These are phyloP conservation scores for Brettanomyces naardenensis DNA, from an alignment of 805 yeast species.

Conservation along the genomic window DNA sequence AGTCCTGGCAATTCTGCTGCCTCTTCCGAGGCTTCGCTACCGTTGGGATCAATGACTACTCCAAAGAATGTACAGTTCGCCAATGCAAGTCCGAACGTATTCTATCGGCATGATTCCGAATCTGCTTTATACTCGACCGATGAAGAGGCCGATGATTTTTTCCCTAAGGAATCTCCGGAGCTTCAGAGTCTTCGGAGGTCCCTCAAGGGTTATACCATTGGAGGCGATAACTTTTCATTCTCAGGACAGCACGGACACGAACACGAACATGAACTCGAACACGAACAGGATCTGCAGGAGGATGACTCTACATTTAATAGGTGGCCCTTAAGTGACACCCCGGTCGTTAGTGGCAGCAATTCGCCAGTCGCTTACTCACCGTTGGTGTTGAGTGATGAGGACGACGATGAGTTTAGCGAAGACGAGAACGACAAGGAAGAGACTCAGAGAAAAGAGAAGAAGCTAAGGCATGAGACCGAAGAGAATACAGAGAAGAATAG, in stretches of 20 bases:
- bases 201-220: neutral
- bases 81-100: constrained; percentile 8
- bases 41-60: neutral
- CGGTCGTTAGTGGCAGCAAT: constrained; percentile 47
- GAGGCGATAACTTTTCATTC: neutral
- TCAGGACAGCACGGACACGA: neutral
- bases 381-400: constrained; percentile 19
- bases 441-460: constrained; percentile 5
- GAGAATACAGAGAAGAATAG: constrained; percentile 19
- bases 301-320: constrained; percentile 38
- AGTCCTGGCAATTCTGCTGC: neutral
- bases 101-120: constrained; percentile 11
- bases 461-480: constrained; percentile 13
- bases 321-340: constrained; percentile 71
- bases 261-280: neutral
- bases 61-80: constrained; percentile 17
- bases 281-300: neutral
- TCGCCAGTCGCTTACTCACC: constrained; percentile 39
- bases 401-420: constrained; percentile 19
- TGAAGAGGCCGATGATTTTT: constrained; percentile 8
- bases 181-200: neutral
- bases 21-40: neutral
- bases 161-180: neutral
- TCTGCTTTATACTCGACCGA: constrained; percentile 20
- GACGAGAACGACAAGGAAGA: constrained; percentile 7